Percentiles rank a stretch among this genome's conserved stretches.
Evolutionary conservation across 1,284 basidiomycete species (phyloP).

Genomic region (Malassezia sympodialis): DNA sequence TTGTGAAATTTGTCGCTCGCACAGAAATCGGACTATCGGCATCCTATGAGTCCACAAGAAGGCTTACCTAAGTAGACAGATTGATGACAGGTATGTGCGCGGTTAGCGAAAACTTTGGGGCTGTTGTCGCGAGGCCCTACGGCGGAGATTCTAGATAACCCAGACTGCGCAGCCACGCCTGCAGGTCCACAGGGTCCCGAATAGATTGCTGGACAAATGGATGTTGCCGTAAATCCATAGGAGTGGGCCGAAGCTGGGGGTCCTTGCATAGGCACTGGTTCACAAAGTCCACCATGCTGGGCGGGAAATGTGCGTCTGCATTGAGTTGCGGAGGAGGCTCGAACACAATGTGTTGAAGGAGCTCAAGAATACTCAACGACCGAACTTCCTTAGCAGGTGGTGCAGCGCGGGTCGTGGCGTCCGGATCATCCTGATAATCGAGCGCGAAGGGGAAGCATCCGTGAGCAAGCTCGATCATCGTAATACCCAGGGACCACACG

Average conservation of each 20-base stretch:
- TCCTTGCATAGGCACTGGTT: conserved; percentile 42
- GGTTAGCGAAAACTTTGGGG: too few species aligned
- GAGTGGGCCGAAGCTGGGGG: conserved; percentile 31
- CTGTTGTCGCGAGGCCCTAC: not conserved
- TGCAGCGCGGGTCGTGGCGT: conserved; percentile 3
- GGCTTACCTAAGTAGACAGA: not conserved
- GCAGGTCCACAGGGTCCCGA: conserved; percentile 24
- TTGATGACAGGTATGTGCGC: not conserved
- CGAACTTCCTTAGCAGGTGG: not conserved
- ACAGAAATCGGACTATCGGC: not conserved
- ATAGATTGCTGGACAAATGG: conserved; percentile 28
- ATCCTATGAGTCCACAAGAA: not conserved
- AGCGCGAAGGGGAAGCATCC: conserved; percentile 75
- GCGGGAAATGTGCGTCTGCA: conserved; percentile 28
- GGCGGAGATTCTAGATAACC: not conserved
- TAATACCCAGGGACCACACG: conserved; percentile 91
- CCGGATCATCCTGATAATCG: conserved; percentile 18
- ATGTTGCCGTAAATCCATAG: conserved; percentile 37
- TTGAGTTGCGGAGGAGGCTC: conserved; percentile 41
- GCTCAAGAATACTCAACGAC: conserved; percentile 86
- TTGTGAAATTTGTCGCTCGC: too few species aligned
- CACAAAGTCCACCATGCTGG: conserved; percentile 36
- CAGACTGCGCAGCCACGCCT: conserved; percentile 21
- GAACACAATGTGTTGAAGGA: conserved; percentile 94
- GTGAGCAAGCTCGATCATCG: conserved; percentile 82